phyloP scores from a whole-genome alignment of 129 eudicot genomes.

The Helianthus tuberosus region DNA sequence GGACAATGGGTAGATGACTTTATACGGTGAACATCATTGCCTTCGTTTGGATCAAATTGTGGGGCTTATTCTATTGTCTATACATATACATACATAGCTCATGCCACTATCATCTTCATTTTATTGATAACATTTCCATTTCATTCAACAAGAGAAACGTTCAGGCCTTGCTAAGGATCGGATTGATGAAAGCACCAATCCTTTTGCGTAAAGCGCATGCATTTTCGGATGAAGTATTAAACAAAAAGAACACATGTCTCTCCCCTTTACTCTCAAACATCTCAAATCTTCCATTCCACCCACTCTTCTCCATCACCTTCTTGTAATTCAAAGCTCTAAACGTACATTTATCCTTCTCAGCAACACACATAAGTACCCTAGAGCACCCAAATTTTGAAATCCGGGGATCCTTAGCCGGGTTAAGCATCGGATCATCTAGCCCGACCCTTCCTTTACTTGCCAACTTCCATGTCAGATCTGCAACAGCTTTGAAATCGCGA shows the following conservation, averaged over 20 bases:
- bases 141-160: no score
- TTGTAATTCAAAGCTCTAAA: conserved; percentile 13
- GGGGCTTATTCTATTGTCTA: no score
- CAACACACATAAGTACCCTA: conserved; percentile 12
- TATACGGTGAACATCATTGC: no score
- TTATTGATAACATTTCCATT: no score
- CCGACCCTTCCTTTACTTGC: conserved; percentile 25
- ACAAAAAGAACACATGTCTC: conserved; percentile 21
- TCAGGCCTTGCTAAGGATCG: no score
- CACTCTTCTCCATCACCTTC: conserved; percentile 7
- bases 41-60: no score
- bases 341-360: conserved; percentile 5
- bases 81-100: no score
- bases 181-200: no score
- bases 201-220: no score
- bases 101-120: no score
- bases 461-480: conserved; percentile 24
- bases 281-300: conserved; percentile 14
- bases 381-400: conserved; percentile 15
- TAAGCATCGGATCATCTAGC: conserved; percentile 12
- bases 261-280: conserved; percentile 17
- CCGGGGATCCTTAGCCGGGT: background rate
- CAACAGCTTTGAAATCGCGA: background rate
- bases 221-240: background rate
- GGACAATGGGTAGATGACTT: no score